Percentiles rank a stretch among this genome's conserved stretches.
phyloP scores from a whole-genome alignment of 31 red algal species.

The Odonthalia washingtoniensis region DNA sequence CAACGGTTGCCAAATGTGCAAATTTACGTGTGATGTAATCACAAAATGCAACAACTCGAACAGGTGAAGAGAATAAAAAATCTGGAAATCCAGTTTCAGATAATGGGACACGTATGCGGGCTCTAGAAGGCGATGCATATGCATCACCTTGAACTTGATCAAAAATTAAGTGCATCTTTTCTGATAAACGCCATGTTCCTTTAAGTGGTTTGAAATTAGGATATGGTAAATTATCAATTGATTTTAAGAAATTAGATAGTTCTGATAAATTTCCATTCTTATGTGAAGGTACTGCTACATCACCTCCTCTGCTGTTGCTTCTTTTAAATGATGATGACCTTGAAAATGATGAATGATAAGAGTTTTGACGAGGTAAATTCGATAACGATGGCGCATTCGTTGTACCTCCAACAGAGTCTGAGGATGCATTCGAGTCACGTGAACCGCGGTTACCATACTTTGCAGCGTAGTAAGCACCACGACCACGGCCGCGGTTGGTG shows the following conservation, averaged over 20 bases:
- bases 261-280: constrained; percentile 11
- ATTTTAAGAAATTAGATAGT: constrained; percentile 35
- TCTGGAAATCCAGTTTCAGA: constrained; percentile 54
- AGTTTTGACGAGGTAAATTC: background rate
- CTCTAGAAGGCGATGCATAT: constrained; percentile 77
- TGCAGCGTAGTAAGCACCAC: constrained; percentile 64
- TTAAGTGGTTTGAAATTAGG: constrained; percentile 69
- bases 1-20: constrained; percentile 29
- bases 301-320: constrained; percentile 9
- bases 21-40: constrained; percentile 85
- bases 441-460: constrained; percentile 60
- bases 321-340: background rate
- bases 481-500: constrained; percentile 42
- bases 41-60: constrained; percentile 63
- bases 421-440: background rate
- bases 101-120: constrained; percentile 53
- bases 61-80: constrained; percentile 15
- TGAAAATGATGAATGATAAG: background rate
- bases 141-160: constrained; percentile 82
- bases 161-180: constrained; percentile 40
- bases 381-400: constrained; percentile 2
- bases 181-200: constrained; percentile 63
- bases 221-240: constrained; percentile 59
- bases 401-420: constrained; percentile 4
- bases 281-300: background rate